These are phyloP conservation scores for Fraxinus sp. DNA, from an alignment of 305 asterid species.

Conservation along the genomic window DNA sequence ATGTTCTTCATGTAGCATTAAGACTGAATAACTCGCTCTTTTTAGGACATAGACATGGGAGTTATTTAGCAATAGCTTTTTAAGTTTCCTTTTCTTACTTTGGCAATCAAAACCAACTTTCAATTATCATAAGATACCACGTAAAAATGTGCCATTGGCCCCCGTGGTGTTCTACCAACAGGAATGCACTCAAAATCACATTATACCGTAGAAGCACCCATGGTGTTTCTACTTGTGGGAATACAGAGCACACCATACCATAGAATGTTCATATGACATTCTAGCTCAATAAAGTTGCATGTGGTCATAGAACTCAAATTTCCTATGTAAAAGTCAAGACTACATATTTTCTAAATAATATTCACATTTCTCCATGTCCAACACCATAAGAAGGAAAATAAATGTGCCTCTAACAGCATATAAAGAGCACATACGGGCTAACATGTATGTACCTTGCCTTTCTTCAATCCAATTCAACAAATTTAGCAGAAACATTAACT, in stretches of 20 bases:
- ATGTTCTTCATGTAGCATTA: background rate
- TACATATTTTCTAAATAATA: background rate
- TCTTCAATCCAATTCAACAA: background rate
- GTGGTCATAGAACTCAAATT: background rate
- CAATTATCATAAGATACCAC: background rate
- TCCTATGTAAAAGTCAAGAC: background rate
- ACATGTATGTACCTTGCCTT: background rate
- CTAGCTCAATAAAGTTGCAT: background rate
- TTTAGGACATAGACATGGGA: background rate
- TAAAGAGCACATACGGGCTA: background rate
- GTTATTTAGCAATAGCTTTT: background rate
- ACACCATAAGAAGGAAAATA: background rate
- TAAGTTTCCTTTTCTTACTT: background rate
- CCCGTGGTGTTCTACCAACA: background rate
- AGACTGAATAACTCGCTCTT: background rate
- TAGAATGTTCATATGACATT: background rate
- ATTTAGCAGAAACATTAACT: background rate
- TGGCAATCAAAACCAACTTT: background rate
- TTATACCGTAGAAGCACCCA: background rate
- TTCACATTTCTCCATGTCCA: background rate
- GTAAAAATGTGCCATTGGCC: background rate
- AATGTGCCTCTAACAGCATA: background rate
- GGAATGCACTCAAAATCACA: background rate
- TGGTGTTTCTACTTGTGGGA: background rate
- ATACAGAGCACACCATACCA: background rate